These are phyloP conservation scores for Jatropha multifida DNA, from an alignment of 441 rosid species.

Conservation along the genomic window DNA sequence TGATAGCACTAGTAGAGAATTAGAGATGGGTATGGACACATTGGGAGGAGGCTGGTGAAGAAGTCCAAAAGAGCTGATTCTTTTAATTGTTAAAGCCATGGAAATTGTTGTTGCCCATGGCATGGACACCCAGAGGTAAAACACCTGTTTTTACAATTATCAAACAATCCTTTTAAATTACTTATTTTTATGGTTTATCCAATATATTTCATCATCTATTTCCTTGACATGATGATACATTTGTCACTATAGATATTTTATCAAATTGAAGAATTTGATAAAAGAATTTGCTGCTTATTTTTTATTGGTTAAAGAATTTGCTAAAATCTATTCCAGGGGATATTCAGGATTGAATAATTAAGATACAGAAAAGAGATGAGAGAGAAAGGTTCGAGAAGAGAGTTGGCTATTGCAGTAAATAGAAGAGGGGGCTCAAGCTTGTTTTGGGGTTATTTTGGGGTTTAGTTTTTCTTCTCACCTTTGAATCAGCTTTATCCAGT, in stretches of 20 bases:
- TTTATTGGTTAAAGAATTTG: no score
- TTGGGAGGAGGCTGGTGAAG: conserved; percentile 79
- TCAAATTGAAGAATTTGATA: background rate
- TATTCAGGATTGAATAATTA: no score
- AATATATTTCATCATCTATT: background rate
- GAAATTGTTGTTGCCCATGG: conserved; percentile 64
- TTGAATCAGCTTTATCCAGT: no score
- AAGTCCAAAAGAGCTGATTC: conserved; percentile 75
- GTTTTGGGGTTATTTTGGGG: no score
- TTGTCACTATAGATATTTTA: background rate
- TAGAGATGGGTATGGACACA: conserved; percentile 49
- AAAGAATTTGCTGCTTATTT: no score
- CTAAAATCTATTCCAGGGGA: no score
- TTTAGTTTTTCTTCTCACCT: no score
- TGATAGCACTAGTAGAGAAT: conserved; percentile 26
- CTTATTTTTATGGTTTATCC: background rate
- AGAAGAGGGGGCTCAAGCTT: no score
- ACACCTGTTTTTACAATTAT: background rate
- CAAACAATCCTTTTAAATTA: background rate
- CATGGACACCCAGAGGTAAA: conserved; percentile 58
- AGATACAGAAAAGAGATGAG: no score
- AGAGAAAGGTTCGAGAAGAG: no score
- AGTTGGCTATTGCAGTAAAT: no score
- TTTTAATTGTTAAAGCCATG: conserved; percentile 95
- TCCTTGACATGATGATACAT: background rate